Evolutionary conservation across 352 stramenopile genomes (phyloP).

Genomic region (Phytophthora chlamydospora): DNA sequence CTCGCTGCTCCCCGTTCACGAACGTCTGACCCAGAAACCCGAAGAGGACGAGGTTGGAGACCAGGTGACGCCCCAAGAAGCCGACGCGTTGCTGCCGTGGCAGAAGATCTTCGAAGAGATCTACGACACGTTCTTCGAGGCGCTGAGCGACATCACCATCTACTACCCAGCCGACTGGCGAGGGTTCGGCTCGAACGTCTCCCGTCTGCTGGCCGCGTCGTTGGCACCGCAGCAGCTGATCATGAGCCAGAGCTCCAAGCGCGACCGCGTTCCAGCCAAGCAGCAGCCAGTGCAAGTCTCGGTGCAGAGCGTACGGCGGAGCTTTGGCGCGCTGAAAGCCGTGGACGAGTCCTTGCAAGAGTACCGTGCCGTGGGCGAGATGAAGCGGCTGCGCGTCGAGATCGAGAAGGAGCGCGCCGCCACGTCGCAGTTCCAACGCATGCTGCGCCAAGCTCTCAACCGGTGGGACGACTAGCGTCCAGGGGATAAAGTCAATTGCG

Average conservation of each 20-base stretch:
- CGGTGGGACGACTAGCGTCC: constrained; percentile 45
- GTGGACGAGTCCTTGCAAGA: constrained; percentile 29
- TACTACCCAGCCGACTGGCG: constrained; percentile 44
- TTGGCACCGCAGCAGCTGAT: neutral
- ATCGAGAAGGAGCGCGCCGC: constrained; percentile 59
- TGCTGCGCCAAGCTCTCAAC: constrained; percentile 60
- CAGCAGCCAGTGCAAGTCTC: constrained; percentile 31
- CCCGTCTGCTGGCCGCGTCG: constrained; percentile 16
- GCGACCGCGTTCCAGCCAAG: constrained; percentile 10
- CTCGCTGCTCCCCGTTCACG: constrained; percentile 58
- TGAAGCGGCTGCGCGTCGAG: constrained; percentile 58
- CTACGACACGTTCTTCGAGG: constrained; percentile 68
- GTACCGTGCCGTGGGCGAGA: constrained; percentile 31
- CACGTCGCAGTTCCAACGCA: constrained; percentile 59
- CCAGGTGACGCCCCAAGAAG: constrained; percentile 20
- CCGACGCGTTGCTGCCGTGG: constrained; percentile 53
- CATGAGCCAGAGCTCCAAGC: constrained; percentile 8
- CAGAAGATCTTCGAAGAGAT: constrained; percentile 60
- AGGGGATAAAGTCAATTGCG: neutral
- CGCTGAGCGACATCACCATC: constrained; percentile 52
- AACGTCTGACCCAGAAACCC: constrained; percentile 30
- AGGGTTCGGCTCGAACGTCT: constrained; percentile 17
- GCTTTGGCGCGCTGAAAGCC: constrained; percentile 36
- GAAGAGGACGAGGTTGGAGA: constrained; percentile 10
- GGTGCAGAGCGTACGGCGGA: constrained; percentile 45